These are phyloP conservation scores for Nadsonia fulvescens DNA, from an alignment of 805 yeast species.

Conservation along the genomic window DNA sequence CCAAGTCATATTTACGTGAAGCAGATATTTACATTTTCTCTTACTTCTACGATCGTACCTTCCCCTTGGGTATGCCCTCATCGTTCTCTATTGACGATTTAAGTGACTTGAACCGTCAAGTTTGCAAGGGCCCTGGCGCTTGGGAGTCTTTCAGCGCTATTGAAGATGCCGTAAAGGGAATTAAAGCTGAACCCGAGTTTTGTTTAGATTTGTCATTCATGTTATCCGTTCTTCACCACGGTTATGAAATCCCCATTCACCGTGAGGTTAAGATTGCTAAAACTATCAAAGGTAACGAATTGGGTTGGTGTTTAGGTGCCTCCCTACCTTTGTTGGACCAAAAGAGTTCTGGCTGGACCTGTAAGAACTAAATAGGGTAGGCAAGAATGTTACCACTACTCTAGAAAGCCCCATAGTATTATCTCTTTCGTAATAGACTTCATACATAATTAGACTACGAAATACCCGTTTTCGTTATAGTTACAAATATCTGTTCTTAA, in stretches of 20 bases:
- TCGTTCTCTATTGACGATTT: constrained; percentile 76
- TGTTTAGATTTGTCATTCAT: constrained; percentile 85
- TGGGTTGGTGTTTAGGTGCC: constrained; percentile 99
- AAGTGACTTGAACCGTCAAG: constrained; percentile 60
- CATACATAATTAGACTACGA: no score
- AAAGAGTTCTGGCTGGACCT: constrained; percentile 10
- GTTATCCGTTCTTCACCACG: constrained; percentile 80
- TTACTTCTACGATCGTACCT: constrained; percentile 86
- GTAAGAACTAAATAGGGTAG: no score
- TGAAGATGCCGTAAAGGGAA: constrained; percentile 45
- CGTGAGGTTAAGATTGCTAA: constrained; percentile 88
- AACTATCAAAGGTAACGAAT: constrained; percentile 72
- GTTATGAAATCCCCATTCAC: constrained; percentile 81
- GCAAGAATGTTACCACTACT: no score
- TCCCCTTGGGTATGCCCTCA: constrained; percentile 86
- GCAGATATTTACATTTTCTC: constrained; percentile 83
- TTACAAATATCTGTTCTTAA: no score
- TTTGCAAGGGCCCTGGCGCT: constrained; percentile 64
- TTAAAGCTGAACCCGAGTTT: constrained; percentile 77
- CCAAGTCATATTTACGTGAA: constrained; percentile 49
- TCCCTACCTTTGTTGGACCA: constrained; percentile 65
- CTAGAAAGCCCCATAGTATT: no score
- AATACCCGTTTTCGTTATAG: no score
- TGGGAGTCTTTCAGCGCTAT: constrained; percentile 61
- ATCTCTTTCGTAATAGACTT: no score